Percentiles rank a stretch among this genome's conserved stretches.
phyloP scores from a whole-genome alignment of 176 grass and related monocot species.

The Aegilops speltoides region DNA sequence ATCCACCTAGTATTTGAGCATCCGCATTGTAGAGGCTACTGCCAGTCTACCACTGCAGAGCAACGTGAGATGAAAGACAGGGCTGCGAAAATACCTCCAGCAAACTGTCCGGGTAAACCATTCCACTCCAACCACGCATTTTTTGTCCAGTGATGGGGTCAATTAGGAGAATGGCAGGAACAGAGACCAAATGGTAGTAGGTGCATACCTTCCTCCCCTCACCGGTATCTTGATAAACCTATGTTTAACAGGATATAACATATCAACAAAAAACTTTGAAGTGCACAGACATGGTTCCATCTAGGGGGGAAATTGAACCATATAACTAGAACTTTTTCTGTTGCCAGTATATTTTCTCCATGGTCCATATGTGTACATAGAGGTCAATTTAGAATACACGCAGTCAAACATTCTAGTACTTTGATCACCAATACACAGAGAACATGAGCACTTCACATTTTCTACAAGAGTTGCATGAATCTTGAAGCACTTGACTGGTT shows the following conservation, averaged over 20 bases:
- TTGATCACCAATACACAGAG: neutral
- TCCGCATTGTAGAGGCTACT: neutral
- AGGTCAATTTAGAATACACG: neutral
- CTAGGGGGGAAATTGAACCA: neutral
- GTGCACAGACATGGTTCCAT: neutral
- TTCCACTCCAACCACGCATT: slow-evolving; percentile 84
- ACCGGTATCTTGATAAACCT: slow-evolving; percentile 78
- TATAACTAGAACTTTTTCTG: neutral
- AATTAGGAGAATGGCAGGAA: slow-evolving; percentile 83
- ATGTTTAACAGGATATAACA: slow-evolving; percentile 17
- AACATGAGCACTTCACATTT: neutral
- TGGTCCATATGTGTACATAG: neutral
- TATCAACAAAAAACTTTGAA: slow-evolving; percentile 17
- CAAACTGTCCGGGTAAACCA: slow-evolving; percentile 89
- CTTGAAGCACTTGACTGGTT: neutral
- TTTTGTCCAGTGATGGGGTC: slow-evolving; percentile 96
- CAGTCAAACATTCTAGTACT: neutral
- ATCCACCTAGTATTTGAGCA: neutral
- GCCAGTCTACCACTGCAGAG: neutral
- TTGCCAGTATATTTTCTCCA: neutral
- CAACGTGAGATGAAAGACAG: neutral
- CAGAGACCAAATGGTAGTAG: slow-evolving; percentile 74
- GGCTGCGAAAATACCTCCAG: slow-evolving; percentile 61
- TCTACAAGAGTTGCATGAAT: neutral
- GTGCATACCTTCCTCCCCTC: slow-evolving; percentile 97